Evolutionary conservation across 257 asterid species (phyloP).

Genomic region (Datura wrightii): DNA sequence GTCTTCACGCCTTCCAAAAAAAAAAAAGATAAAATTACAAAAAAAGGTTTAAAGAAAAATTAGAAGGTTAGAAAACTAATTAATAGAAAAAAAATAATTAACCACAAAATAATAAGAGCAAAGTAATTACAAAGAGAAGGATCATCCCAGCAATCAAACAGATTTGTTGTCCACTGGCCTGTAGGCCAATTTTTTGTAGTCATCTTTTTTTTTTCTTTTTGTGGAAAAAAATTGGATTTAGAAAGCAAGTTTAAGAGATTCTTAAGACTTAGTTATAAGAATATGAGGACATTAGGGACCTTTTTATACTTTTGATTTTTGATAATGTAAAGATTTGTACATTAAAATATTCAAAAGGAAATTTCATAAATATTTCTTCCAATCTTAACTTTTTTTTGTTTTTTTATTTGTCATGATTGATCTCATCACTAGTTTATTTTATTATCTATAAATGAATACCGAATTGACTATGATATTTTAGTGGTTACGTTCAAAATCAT

Average conservation of each 20-base stretch:
- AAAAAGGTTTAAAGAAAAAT: not conserved
- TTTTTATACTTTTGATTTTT: not conserved
- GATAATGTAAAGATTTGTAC: not conserved
- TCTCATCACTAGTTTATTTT: not conserved
- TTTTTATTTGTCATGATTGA: too few species aligned
- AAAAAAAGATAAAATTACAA: not conserved
- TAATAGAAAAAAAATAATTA: not conserved
- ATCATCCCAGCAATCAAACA: conserved; percentile 43
- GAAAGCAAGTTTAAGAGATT: not conserved
- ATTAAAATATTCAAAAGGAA: not conserved
- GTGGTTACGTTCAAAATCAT: not conserved
- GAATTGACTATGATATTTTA: not conserved
- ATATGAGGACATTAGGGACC: not conserved
- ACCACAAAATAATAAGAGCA: not conserved
- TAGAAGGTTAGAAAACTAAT: not conserved
- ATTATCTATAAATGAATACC: not conserved
- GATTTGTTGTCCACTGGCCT: conserved; percentile 47
- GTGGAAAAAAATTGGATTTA: not conserved
- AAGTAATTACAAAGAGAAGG: conserved; percentile 41
- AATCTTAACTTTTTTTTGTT: not conserved
- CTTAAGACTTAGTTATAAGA: not conserved
- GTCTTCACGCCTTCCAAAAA: conserved; percentile 43
- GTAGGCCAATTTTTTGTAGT: conserved; percentile 9
- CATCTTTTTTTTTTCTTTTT: not conserved
- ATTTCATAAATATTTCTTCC: not conserved